phyloP scores from a whole-genome alignment of 345 rosid species.

The Linum lewisii region DNA sequence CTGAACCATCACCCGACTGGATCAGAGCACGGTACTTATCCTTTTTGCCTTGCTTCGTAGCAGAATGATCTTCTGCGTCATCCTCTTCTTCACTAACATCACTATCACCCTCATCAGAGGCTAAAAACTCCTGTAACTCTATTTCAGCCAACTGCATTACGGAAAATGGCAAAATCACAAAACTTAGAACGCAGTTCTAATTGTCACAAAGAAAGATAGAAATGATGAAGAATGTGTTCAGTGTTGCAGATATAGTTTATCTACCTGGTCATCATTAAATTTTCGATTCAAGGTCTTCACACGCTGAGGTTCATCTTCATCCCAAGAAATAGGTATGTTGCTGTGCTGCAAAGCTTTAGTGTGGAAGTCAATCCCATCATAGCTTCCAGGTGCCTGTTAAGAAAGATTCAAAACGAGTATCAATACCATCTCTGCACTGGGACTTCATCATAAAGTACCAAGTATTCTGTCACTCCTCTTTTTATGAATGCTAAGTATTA shows the following conservation, averaged over 20 bases:
- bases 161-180: background rate
- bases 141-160: constrained; percentile 52
- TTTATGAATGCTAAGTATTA: too few species aligned
- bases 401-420: background rate
- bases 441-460: too few species aligned
- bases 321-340: constrained; percentile 73
- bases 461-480: too few species aligned
- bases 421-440: too few species aligned
- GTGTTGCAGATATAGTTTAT: background rate
- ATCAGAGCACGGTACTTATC: constrained; percentile 63
- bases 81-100: constrained; percentile 37
- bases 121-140: constrained; percentile 78
- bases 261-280: constrained; percentile 72
- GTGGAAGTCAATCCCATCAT: constrained; percentile 66
- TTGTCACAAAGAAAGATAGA: background rate
- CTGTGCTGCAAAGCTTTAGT: constrained; percentile 82
- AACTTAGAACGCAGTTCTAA: background rate
- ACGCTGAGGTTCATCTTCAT: constrained; percentile 93
- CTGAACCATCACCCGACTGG: constrained; percentile 51
- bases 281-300: constrained; percentile 61
- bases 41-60: constrained; percentile 36
- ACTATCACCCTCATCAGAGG: constrained; percentile 70
- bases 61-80: constrained; percentile 21
- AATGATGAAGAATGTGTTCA: background rate
- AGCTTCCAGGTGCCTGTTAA: constrained; percentile 58